A percentile compares a stretch with the other conserved stretches of the same genome.
Conservation (phyloP, 495 filamentous ascomycete species). For the Hypoxylon subgilvum region DNA sequence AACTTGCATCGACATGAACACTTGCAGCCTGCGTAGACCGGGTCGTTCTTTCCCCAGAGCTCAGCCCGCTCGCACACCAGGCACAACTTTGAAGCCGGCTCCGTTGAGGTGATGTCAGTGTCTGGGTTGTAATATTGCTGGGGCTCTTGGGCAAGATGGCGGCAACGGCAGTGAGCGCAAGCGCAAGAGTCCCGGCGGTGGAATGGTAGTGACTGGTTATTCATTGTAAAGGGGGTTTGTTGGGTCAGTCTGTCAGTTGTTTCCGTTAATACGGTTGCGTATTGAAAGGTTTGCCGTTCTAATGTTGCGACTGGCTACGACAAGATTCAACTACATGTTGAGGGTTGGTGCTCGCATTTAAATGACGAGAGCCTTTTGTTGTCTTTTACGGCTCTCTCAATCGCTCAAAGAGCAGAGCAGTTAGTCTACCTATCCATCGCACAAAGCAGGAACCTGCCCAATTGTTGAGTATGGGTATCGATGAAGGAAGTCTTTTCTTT, state of each 20-base stretch:
- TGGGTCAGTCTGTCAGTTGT: not conserved
- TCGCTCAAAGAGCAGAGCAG: too few relatives aligned
- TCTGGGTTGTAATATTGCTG: not conserved
- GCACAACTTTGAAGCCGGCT: slow-evolving; percentile 2
- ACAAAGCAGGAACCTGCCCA: too few relatives aligned
- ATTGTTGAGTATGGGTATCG: too few relatives aligned
- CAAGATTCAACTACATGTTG: too few relatives aligned
- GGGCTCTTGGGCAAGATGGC: slow-evolving; percentile 12
- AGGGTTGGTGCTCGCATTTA: too few relatives aligned
- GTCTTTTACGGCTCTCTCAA: too few relatives aligned
- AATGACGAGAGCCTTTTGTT: too few relatives aligned
- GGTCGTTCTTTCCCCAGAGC: slow-evolving; percentile 20
- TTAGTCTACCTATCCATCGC: too few relatives aligned
- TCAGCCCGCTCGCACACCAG: slow-evolving; percentile 16
- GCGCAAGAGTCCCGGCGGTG: slow-evolving; percentile 3
- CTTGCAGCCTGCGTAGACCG: slow-evolving; percentile 10
- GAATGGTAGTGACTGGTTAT: not conserved
- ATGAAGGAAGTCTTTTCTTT: too few relatives aligned
- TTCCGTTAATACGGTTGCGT: not conserved
- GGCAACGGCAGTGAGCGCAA: slow-evolving; percentile 19
- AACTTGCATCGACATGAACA: slow-evolving; percentile 22
- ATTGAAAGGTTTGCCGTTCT: too few relatives aligned
- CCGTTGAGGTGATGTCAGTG: not conserved
- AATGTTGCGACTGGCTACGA: too few relatives aligned
- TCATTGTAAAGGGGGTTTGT: not conserved